Base-by-base conservation (phyloP, 176 grass and related monocot species). In the Bolboschoenus planiculmis region DNA sequence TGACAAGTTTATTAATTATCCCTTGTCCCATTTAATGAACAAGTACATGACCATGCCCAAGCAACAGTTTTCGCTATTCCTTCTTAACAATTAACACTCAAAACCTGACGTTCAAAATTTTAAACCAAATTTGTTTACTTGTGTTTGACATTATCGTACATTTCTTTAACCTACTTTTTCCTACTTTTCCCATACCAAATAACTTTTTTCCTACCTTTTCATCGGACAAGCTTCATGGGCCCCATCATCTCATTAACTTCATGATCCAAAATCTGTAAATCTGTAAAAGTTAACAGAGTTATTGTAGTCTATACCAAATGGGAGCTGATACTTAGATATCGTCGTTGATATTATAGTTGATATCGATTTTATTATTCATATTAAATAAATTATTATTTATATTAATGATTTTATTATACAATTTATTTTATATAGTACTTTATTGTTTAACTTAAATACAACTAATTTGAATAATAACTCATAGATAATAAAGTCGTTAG, bases 221-320 rank as follows among this genome's bases (percentile, higher is more conserved):
- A 37, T 16, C n/a, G 39, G 34, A 68, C 4, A 20, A 97, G 88
- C 87, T 91, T 94, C 83, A 97, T 90, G 11, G 92, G 95, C 55
- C 95, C 88, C 90, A 94, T 97, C 95, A 97, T 94, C 54, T 89
- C 95, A 55, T 97, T 97, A 78, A 94, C 95, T 81, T 97, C 95
- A 11, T 92, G 95, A 31, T 94, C 92, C 73, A 97, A 79, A 81
- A 97, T 94, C 95, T 94, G 37, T 29, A 64, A 61, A 43, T 34
- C 44, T 34, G 10, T 18, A 30, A 54, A 21, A 27, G 8, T 1
- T 29, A 8, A 50, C 44, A 13, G 14, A 50, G 14, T 76, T 76
- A 76, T 20, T 51, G 13, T 4, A 70, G 3, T 42, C 4, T 43
- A 44, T 71, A 71, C n/a, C n/a, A 24, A 71, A 71, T 24, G 21